Evolutionary conservation across 805 yeast genomes (phyloP).

Genomic region (Clavispora vitiphila): DNA sequence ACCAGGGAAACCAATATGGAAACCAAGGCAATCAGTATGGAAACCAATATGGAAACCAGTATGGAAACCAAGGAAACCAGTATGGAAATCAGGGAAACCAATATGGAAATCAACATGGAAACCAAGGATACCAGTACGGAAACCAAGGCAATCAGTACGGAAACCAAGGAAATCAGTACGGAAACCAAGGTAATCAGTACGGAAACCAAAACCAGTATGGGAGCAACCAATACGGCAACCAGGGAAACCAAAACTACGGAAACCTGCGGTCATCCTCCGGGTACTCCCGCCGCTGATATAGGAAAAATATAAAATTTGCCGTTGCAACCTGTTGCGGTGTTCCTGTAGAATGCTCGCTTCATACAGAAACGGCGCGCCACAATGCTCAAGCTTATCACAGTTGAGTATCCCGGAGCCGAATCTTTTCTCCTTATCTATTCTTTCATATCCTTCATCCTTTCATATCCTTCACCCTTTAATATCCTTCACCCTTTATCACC

Average conservation of each 20-base stretch:
- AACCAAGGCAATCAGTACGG: background rate
- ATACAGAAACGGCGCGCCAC: background rate
- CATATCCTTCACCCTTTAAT: no score
- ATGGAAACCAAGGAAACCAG: background rate
- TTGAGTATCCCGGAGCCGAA: no score
- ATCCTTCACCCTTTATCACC: no score
- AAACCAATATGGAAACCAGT: background rate
- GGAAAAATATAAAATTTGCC: background rate
- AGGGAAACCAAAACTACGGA: background rate
- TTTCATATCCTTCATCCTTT: no score
- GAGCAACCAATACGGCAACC: background rate
- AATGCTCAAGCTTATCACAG: background rate
- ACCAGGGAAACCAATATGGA: conserved; percentile 6
- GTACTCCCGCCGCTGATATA: conserved; percentile 1
- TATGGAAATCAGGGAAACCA: background rate
- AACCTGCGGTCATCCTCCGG: background rate
- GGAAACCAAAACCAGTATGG: background rate
- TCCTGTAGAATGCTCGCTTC: background rate
- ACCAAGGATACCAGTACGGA: background rate
- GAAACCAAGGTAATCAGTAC: conserved; percentile 5
- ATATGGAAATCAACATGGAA: background rate
- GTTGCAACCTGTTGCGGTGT: background rate
- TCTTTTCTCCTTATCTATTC: no score
- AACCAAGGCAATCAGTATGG: background rate
- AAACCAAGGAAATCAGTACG: conserved; percentile 4